Evolutionary conservation across 805 yeast species (phyloP).

Genomic region (Myxozyma vanderwaltii): DNA sequence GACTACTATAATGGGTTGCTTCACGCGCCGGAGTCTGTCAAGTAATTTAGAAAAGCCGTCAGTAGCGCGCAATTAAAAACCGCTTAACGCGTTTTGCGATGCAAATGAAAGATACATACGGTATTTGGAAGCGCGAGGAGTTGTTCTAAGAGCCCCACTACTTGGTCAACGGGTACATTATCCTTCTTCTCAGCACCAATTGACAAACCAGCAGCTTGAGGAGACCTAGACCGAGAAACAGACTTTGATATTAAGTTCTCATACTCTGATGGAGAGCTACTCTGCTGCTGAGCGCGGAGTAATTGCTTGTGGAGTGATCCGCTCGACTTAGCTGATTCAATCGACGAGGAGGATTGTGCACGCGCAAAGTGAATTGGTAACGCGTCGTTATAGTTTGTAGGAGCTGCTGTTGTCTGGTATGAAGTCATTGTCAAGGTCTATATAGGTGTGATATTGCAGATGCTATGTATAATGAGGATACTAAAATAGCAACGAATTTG

Average conservation of each 20-base stretch:
- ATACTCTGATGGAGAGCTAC: not conserved
- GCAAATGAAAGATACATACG: not conserved
- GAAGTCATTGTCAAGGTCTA: slow-evolving; percentile 22
- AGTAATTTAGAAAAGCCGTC: not conserved
- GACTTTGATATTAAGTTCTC: not conserved
- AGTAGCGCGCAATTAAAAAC: not conserved
- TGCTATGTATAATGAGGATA: not conserved
- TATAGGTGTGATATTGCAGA: not conserved
- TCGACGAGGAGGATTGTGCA: slow-evolving; percentile 5
- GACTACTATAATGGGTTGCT: slow-evolving; percentile 18
- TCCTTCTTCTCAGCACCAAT: not conserved
- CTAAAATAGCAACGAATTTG: not conserved
- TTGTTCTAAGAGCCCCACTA: not conserved
- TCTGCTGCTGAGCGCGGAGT: slow-evolving; percentile 7
- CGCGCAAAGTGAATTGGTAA: slow-evolving; percentile 26
- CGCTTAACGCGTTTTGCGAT: not conserved
- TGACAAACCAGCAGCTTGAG: not conserved
- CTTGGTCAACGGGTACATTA: not conserved
- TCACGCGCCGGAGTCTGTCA: slow-evolving; percentile 25
- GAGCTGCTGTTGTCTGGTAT: slow-evolving; percentile 28
- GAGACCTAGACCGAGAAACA: not conserved
- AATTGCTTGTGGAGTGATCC: slow-evolving; percentile 14
- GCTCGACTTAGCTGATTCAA: slow-evolving; percentile 1
- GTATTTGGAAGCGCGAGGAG: slow-evolving; percentile 10
- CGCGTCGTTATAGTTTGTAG: slow-evolving; percentile 30